These are phyloP conservation scores for Apiotrichum gamsii DNA, from an alignment of 1,284 basidiomycete species.

Conservation along the genomic window DNA sequence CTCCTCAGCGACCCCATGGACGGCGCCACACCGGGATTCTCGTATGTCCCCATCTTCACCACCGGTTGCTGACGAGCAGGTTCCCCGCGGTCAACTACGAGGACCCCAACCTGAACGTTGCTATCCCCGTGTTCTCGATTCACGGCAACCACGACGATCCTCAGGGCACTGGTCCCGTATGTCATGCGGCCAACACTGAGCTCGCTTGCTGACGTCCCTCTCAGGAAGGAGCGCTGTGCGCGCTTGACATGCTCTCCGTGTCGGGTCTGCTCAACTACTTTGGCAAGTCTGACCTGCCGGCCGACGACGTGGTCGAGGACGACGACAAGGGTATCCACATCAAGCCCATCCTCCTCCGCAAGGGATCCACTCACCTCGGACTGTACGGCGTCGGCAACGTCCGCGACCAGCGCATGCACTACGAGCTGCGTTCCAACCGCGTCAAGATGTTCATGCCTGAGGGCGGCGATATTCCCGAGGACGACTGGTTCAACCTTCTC, in stretches of 20 bases:
- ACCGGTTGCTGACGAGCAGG: slow-evolving; percentile 48
- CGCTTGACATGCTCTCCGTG: slow-evolving; percentile 88
- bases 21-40: slow-evolving; percentile 73
- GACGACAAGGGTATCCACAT: slow-evolving; percentile 66
- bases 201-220: neutral
- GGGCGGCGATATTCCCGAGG: slow-evolving; percentile 55
- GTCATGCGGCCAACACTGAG: slow-evolving; percentile 29
- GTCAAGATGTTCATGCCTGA: slow-evolving; percentile 97
- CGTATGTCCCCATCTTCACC: slow-evolving; percentile 53
- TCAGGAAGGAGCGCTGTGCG: slow-evolving; percentile 89
- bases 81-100: slow-evolving; percentile 98
- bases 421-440: slow-evolving; percentile 84
- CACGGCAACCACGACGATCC: slow-evolving; percentile 99
- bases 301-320: slow-evolving; percentile 53
- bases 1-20: slow-evolving; percentile 87
- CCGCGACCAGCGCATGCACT: slow-evolving; percentile 92
- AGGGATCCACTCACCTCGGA: slow-evolving; percentile 78
- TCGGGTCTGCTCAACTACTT: slow-evolving; percentile 96
- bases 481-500: slow-evolving; percentile 87
- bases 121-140: slow-evolving; percentile 94
- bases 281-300: slow-evolving; percentile 63
- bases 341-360: slow-evolving; percentile 79
- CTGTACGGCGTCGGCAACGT: slow-evolving; percentile 96
- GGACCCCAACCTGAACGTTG: slow-evolving; percentile 90
- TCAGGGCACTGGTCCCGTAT: slow-evolving; percentile 83